These are phyloP conservation scores for Rhizoctonia solani DNA, from an alignment of 1,284 basidiomycete species.

Conservation along the genomic window DNA sequence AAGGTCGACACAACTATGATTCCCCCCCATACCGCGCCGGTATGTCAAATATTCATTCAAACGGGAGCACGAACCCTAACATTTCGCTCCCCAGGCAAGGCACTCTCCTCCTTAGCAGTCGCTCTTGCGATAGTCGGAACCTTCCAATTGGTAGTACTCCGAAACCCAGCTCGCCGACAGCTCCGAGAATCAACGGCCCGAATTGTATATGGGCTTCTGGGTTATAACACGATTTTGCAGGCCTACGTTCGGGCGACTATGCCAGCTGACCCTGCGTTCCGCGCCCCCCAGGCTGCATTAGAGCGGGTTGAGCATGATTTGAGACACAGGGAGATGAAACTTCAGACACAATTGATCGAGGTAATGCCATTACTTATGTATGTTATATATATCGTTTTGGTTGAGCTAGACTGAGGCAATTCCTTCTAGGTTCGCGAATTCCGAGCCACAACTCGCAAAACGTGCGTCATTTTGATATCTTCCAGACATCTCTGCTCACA, in stretches of 20 bases:
- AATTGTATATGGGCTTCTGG: conserved; percentile 19
- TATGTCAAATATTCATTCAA: conserved; percentile 35
- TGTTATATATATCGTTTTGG: conserved; percentile 6
- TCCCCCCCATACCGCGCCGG: conserved; percentile 43
- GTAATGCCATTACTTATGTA: conserved; percentile 45
- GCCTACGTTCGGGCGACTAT: conserved; percentile 42
- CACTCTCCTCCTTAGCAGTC: conserved; percentile 43
- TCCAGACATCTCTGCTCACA: too few relatives aligned
- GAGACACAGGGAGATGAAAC: conserved; percentile 43
- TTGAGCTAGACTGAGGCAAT: too few relatives aligned
- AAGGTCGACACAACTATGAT: conserved; percentile 41
- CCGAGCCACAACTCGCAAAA: conserved; percentile 40
- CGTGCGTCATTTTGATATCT: too few relatives aligned
- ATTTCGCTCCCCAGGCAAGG: conserved; percentile 32
- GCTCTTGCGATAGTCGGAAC: conserved; percentile 45
- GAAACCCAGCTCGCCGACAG: conserved; percentile 46
- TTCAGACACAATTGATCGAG: conserved; percentile 45
- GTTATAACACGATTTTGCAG: conserved; percentile 44
- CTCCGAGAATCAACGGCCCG: conserved; percentile 41
- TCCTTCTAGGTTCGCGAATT: conserved; percentile 45
- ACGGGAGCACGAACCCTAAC: not conserved
- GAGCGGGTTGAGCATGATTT: conserved; percentile 44
- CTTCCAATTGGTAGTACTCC: conserved; percentile 46
- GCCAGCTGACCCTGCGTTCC: conserved; percentile 38
- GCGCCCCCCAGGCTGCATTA: conserved; percentile 42